phyloP scores from a whole-genome alignment of 495 filamentous ascomycete genomes.

The Penicillium riverlandense region DNA sequence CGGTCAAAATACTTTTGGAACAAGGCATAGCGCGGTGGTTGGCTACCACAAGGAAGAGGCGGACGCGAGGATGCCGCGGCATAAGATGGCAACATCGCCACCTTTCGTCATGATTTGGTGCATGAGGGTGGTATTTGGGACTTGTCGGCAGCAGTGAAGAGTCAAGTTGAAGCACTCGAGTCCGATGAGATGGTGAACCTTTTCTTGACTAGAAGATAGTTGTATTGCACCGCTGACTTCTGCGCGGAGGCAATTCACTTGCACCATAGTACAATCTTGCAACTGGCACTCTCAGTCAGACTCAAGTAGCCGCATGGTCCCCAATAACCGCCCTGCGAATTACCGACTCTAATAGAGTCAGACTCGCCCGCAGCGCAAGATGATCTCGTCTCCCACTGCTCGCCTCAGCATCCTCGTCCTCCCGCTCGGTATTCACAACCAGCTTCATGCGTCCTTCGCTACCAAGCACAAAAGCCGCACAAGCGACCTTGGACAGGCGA shows the following conservation, averaged over 20 bases:
- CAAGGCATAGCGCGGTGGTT: too few species aligned
- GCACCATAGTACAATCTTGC: not conserved
- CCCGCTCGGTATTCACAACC: conserved; percentile 22
- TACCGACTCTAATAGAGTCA: conserved; percentile 20
- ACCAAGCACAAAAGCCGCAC: conserved; percentile 47
- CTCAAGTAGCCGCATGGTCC: conserved; percentile 17
- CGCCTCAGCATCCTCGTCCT: conserved; percentile 10
- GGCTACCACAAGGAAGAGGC: too few species aligned
- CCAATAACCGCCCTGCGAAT: conserved; percentile 19
- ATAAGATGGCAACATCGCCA: too few species aligned
- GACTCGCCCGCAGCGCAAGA: conserved; percentile 17
- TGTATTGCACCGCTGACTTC: too few species aligned
- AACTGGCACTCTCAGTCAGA: not conserved
- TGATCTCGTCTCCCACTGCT: not conserved
- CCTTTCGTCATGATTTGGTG: too few species aligned
- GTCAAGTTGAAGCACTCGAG: too few species aligned
- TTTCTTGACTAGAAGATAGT: too few species aligned
- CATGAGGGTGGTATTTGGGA: too few species aligned
- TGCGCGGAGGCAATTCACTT: not conserved
- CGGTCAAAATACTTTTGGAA: too few species aligned
- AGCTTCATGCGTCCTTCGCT: conserved; percentile 48
- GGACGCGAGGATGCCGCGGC: too few species aligned
- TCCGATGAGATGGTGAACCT: too few species aligned
- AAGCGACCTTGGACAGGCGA: conserved; percentile 42
- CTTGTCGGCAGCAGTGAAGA: too few species aligned